Evolutionary conservation across 805 yeast genomes (phyloP), one percentile per base, ranked within the genome.

Genomic region (Maudiozyma pseudohumilis): DNA sequence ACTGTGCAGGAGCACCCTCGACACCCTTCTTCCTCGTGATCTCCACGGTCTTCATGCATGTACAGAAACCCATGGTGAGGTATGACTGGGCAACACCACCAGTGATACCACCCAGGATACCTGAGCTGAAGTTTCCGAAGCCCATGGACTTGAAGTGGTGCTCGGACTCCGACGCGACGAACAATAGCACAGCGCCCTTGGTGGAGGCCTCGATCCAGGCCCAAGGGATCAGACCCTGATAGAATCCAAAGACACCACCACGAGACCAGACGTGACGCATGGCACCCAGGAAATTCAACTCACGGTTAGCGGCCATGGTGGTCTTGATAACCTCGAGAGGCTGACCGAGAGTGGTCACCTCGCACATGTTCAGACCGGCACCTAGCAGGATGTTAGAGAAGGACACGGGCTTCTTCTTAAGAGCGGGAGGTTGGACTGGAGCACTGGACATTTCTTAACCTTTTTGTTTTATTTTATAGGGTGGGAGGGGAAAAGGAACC

Each of bases 141-240:
- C 94, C 94, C 16, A 80, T 42, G 24, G 59, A 62, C 53, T 70
- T 77, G 51, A 79, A 75, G 34, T 72, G 73, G 61, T 84, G 85
- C 63, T 92, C 97, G 36, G 87, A 83, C 59, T 92, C 97, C 32
- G 94, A 77, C 32, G 95, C 80, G 24, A 87, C 96, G 53, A 92
- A 92, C 49, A 92, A 69, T 40, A 92, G 69, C 6, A 88, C 95
- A 5, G 97, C 96, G 60, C 98, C 98, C 62, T 92, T 92, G 26
- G 98, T 92, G n/a, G 95, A 83, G 8, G 96, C 98, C 64, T 89
- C 98, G 50, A 92, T 83, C 96, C 97, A 88, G 6, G 97, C 98
- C 98, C 98, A 92, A 33, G 98, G 98, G 47, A 89, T 88, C 57
- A 92, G 70, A 23, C 98, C 98, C 63, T 92, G 98, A 65, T 88